Evolutionary conservation across 164 flowering plant genomes (phyloP).

Genomic region (Chimonanthus salicifolius): DNA sequence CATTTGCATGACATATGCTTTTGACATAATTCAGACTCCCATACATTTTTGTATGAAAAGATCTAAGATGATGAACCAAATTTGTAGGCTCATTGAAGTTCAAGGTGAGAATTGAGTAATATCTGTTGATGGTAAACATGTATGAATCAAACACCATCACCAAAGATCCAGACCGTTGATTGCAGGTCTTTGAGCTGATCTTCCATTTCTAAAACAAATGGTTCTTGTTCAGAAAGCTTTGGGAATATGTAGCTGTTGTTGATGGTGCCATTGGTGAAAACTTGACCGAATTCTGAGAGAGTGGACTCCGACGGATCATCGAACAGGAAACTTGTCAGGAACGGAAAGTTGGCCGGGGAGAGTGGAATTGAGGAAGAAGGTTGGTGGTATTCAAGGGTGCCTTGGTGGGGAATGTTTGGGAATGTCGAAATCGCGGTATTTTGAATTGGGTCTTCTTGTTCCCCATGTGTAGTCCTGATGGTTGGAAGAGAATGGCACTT

Average conservation of each 20-base stretch:
- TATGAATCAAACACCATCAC: background rate
- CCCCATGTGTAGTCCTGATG: background rate
- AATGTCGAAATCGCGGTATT: background rate
- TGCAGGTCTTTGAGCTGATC: constrained; percentile 10
- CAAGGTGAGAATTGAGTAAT: background rate
- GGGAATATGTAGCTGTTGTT: background rate
- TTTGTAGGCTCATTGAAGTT: too few species aligned
- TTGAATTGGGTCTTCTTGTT: constrained; percentile 2
- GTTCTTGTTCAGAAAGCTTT: background rate
- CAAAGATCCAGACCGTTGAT: too few species aligned
- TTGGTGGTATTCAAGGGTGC: background rate
- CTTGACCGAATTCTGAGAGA: background rate
- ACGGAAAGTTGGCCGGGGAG: constrained; percentile 5
- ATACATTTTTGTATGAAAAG: too few species aligned
- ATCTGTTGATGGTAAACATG: constrained; percentile 9
- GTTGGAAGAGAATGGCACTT: constrained; percentile 17
- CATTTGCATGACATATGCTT: too few species aligned
- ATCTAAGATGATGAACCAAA: too few species aligned
- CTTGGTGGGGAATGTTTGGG: background rate
- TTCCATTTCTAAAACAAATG: background rate
- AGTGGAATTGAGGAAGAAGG: constrained; percentile 14
- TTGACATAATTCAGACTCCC: too few species aligned
- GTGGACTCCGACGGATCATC: constrained; percentile 4
- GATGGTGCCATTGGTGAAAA: background rate
- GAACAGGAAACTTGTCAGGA: constrained; percentile 3